These are phyloP conservation scores for Phytopythium vexans DNA, from an alignment of 352 stramenopile species.

Conservation along the genomic window DNA sequence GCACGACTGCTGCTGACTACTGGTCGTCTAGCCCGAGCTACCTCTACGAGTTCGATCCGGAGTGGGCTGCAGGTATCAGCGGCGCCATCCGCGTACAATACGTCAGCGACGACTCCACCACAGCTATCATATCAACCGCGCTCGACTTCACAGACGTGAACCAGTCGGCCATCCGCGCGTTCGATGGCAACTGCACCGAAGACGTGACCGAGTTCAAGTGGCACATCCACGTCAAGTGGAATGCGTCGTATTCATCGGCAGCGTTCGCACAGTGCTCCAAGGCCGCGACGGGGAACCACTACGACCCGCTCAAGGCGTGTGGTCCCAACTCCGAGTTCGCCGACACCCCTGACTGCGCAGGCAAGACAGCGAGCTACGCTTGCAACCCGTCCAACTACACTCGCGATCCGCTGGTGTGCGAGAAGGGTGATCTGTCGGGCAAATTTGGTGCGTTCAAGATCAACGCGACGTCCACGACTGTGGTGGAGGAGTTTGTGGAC, in stretches of 20 bases:
- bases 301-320: conserved; percentile 51
- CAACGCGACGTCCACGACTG: conserved; percentile 19
- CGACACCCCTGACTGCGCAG: conserved; percentile 28
- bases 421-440: conserved; percentile 54
- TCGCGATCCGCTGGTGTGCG: conserved; percentile 32
- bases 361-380: conserved; percentile 31
- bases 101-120: conserved; percentile 21
- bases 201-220: conserved; percentile 40
- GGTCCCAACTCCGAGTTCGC: conserved; percentile 50
- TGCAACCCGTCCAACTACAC: conserved; percentile 39
- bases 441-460: conserved; percentile 42
- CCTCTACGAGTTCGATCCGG: conserved; percentile 43
- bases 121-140: conserved; percentile 29
- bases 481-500: conserved; percentile 14
- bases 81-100: conserved; percentile 43
- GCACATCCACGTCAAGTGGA: conserved; percentile 60
- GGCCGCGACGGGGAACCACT: conserved; percentile 43
- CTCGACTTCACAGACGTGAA: conserved; percentile 49
- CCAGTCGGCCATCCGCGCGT: conserved; percentile 18
- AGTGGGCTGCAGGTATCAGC: conserved; percentile 31
- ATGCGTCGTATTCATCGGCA: conserved; percentile 19
- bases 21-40: conserved; percentile 6
- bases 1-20: too few species aligned
- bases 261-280: conserved; percentile 41
- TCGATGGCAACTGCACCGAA: conserved; percentile 39